Base-by-base conservation (phyloP, 2,329 filamentous ascomycete genomes). In the Aspergillus sergii region DNA sequence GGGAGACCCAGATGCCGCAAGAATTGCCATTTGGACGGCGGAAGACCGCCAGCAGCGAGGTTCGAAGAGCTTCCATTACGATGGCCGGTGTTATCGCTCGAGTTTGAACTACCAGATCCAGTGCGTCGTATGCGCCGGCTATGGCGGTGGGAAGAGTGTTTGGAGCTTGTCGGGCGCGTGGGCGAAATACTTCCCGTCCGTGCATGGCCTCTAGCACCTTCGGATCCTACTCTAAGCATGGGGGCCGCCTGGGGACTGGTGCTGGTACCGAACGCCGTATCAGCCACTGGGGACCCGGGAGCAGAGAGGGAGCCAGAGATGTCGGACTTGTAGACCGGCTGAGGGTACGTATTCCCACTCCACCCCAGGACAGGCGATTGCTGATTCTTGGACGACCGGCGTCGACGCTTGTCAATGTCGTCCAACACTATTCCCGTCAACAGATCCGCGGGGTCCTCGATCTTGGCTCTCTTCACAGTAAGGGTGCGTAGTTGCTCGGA, bases 391-490 rank as follows among this genome's bases (percentile, higher is more conserved):
- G 93, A 93, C 0, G 94, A 96, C 57, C 95, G 88, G 64, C 93
- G 88, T 28, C 94, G 88, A 67, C 95, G 87, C 80, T 92, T 95
- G 77, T 98, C 94, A 85, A 96, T 95, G 73, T 99, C 95, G 74
- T 99, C 95, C 64, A 99, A 81, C 30, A 99, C 94, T 69, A 99
- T 96, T 71, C 96, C 91, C 67, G 95, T 92, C 55, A 98, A 83
- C 45, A 99, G 86, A 75, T 98, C 95, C 21, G 90, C 90, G 4
- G 93, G 93, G 73, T 99, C 94, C 67, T 97, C 93, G 51, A 99
- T 85, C 66, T 90, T 89, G 60, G 92, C 94, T 69, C 93, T 89
- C 80, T 93, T 97, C 68, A 99, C 83, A 2, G 92, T 95, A 67
- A 99, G 83, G 66, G 93, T 96, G 64, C 93, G 89, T 66, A 99